Conservation (phyloP, 1,139 yeast species). For the Candida glucosophila region DNA sequence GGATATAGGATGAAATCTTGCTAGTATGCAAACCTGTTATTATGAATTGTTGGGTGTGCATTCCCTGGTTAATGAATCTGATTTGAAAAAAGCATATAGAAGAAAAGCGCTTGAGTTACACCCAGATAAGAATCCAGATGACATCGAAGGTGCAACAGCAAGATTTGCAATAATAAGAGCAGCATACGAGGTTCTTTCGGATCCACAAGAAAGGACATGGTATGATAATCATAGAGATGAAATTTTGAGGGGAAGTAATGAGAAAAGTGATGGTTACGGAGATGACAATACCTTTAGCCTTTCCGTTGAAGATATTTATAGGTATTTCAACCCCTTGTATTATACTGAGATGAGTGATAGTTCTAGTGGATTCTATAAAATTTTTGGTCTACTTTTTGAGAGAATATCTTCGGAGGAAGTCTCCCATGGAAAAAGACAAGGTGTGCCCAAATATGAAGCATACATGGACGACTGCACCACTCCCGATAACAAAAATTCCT, state of each 20-base stretch:
- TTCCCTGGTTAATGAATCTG: constrained; percentile 54
- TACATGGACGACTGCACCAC: constrained; percentile 50
- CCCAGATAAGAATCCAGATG: constrained; percentile 86
- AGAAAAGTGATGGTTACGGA: constrained; percentile 39
- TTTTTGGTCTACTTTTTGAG: constrained; percentile 59
- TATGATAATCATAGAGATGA: constrained; percentile 82
- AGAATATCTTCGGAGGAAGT: constrained; percentile 78
- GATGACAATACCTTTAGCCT: constrained; percentile 38
- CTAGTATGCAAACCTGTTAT: constrained; percentile 62
- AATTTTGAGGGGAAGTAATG: constrained; percentile 50
- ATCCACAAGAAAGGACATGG: constrained; percentile 94
- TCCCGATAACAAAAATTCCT: constrained; percentile 36
- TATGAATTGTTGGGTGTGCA: constrained; percentile 78
- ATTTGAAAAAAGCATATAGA: constrained; percentile 82
- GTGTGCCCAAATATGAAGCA: constrained; percentile 34
- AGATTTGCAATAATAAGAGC: constrained; percentile 74
- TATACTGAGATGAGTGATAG: constrained; percentile 58
- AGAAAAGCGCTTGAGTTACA: constrained; percentile 75
- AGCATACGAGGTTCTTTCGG: constrained; percentile 86
- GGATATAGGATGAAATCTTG: background rate
- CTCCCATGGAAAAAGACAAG: constrained; percentile 58
- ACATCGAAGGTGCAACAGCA: constrained; percentile 75
- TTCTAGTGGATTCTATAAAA: constrained; percentile 56
- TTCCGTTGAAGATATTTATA: constrained; percentile 62
- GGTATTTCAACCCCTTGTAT: constrained; percentile 65